A percentile compares a stretch with the other conserved stretches of the same genome.
Evolutionary conservation across 2,329 filamentous ascomycete genomes (phyloP).

Genomic region (Aureobasidium sp.): DNA sequence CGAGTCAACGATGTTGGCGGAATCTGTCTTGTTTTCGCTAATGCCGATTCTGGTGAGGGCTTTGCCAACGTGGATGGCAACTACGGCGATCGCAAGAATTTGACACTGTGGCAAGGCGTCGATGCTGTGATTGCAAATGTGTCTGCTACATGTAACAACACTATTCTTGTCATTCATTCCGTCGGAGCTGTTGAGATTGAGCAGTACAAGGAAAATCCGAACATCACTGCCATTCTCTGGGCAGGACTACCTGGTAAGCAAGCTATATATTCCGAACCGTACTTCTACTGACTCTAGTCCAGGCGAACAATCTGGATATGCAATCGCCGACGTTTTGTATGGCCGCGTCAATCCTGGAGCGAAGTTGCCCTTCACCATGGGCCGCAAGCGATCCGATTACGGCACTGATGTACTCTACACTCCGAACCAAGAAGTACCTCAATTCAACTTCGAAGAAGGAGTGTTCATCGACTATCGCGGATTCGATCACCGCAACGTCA

Average conservation of each 20-base stretch:
- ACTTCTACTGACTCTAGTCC: not conserved
- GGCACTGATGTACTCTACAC: conserved; percentile 57
- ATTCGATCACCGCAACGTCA: conserved; percentile 57
- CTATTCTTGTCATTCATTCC: conserved; percentile 80
- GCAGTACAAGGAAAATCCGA: conserved; percentile 60
- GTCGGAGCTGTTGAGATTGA: conserved; percentile 68
- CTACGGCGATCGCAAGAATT: conserved; percentile 42
- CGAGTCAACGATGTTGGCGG: conserved; percentile 22
- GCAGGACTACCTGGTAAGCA: conserved; percentile 55
- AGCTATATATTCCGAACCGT: too few species aligned
- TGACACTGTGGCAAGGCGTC: conserved; percentile 40
- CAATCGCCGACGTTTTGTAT: conserved; percentile 69
- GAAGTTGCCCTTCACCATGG: conserved; percentile 72
- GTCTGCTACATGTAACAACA: conserved; percentile 60
- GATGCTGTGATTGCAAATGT: conserved; percentile 61
- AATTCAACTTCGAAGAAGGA: conserved; percentile 65
- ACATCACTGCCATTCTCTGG: conserved; percentile 74
- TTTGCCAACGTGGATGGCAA: conserved; percentile 40
- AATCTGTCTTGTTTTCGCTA: conserved; percentile 41
- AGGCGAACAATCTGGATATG: conserved; percentile 72
- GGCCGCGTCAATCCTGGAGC: conserved; percentile 67
- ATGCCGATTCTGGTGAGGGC: conserved; percentile 43
- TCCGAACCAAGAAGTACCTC: conserved; percentile 63
- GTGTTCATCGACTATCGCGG: conserved; percentile 70
- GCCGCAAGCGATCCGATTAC: conserved; percentile 57